Evolutionary conservation across 192 early-diverging fungal genomes (phyloP).

Genomic region (Geranomyces michiganensis): DNA sequence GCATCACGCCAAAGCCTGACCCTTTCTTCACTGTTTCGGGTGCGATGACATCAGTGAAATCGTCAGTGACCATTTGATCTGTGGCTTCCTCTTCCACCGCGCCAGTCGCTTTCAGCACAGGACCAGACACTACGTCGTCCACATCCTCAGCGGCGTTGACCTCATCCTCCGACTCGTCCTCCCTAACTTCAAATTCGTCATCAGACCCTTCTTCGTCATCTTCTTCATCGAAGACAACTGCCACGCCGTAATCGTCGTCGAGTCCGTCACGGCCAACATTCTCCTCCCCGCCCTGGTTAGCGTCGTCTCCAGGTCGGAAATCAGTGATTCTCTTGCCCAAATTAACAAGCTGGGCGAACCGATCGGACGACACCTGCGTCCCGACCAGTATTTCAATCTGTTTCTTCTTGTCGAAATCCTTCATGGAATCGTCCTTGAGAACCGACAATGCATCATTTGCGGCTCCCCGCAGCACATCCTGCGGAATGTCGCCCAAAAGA

Average conservation of each 20-base stretch:
- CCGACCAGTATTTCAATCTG: slow-evolving; percentile 79
- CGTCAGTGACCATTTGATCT: slow-evolving; percentile 36
- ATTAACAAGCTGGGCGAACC: slow-evolving; percentile 87
- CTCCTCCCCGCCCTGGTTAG: slow-evolving; percentile 60
- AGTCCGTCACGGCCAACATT: slow-evolving; percentile 46
- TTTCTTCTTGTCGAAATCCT: slow-evolving; percentile 88
- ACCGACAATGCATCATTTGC: slow-evolving; percentile 82
- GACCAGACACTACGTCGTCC: no score
- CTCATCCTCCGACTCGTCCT: slow-evolving; percentile 47
- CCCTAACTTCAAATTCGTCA: slow-evolving; percentile 56
- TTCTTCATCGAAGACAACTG: slow-evolving; percentile 95
- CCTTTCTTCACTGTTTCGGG: not conserved
- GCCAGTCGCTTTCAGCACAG: no score
- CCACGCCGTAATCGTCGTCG: slow-evolving; percentile 90
- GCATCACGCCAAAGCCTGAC: slow-evolving; percentile 7
- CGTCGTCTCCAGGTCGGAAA: slow-evolving; percentile 62
- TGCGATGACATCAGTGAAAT: slow-evolving; percentile 47
- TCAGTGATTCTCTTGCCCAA: slow-evolving; percentile 96
- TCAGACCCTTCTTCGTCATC: slow-evolving; percentile 83
- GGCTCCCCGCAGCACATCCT: slow-evolving; percentile 87
- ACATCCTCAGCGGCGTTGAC: not conserved
- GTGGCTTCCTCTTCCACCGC: no score
- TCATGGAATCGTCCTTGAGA: slow-evolving; percentile 80
- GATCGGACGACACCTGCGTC: slow-evolving; percentile 65
- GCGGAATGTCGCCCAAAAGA: slow-evolving; percentile 82